These are phyloP conservation scores for Boletellus ananas DNA, from an alignment of 768 basidiomycete genomes.

Conservation along the genomic window DNA sequence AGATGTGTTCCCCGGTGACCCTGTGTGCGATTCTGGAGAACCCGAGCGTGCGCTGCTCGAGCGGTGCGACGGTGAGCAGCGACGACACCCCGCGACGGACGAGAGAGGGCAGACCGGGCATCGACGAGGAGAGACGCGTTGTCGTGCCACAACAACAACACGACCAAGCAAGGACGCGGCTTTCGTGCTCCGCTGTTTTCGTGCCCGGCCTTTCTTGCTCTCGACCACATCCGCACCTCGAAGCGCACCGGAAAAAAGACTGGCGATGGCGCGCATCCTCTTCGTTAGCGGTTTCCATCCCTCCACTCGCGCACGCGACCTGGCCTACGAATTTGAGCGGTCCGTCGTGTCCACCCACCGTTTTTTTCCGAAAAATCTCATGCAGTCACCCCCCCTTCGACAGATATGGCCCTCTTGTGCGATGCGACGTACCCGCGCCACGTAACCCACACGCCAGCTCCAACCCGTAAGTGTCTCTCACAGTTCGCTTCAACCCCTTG, in stretches of 20 bases:
- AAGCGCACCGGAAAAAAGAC: conserved; percentile 5
- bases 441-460: conserved; percentile 70
- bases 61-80: conserved; percentile 21
- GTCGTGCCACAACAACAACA: conserved; percentile 38
- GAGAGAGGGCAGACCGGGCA: too few species aligned
- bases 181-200: conserved; percentile 31
- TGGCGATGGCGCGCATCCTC: conserved; percentile 71
- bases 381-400: not conserved
- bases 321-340: conserved; percentile 88
- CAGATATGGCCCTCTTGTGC: conserved; percentile 79
- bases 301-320: conserved; percentile 75
- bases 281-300: conserved; percentile 87
- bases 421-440: conserved; percentile 88
- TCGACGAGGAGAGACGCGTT: conserved; percentile 8
- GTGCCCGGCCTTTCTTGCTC: conserved; percentile 13
- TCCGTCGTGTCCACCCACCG: conserved; percentile 27
- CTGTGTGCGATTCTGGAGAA: conserved; percentile 34
- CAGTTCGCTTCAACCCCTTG: conserved; percentile 28
- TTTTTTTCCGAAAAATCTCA: conserved; percentile 6
- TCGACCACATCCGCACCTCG: conserved; percentile 19
- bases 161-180: conserved; percentile 21
- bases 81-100: conserved; percentile 13
- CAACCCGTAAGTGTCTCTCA: conserved; percentile 69
- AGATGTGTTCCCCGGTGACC: conserved; percentile 39
- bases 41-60: conserved; percentile 18